Evolutionary conservation across 495 filamentous ascomycete species (phyloP).

Genomic region (Lophiostoma macrostomum): DNA sequence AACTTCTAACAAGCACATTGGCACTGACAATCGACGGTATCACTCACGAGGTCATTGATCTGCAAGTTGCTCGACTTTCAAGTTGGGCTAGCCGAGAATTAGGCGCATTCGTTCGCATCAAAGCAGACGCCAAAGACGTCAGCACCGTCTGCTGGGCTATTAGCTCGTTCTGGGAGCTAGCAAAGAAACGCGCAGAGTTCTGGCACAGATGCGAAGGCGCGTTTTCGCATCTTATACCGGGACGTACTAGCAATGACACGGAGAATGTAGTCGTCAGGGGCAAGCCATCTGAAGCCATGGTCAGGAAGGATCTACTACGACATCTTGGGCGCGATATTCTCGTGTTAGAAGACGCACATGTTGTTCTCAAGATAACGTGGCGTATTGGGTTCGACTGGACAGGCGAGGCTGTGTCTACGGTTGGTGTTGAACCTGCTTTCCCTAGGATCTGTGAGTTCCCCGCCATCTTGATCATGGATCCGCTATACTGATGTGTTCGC

Average conservation of each 20-base stretch:
- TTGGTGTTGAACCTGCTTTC: constrained; percentile 46
- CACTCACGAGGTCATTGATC: constrained; percentile 9
- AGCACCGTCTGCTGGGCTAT: constrained; percentile 32
- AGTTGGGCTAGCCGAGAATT: constrained; percentile 41
- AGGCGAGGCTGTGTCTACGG: constrained; percentile 55
- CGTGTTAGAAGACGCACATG: constrained; percentile 18
- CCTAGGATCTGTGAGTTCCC: constrained; percentile 49
- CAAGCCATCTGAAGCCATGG: constrained; percentile 4
- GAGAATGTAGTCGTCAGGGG: constrained; percentile 26
- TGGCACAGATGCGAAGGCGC: constrained; percentile 32
- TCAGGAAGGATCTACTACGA: constrained; percentile 32
- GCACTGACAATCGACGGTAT: constrained; percentile 28
- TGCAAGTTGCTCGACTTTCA: constrained; percentile 37
- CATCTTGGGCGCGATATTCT: constrained; percentile 28
- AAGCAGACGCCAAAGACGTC: constrained; percentile 32
- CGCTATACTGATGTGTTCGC: not conserved
- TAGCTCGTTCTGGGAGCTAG: constrained; percentile 35
- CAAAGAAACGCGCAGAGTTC: constrained; percentile 31
- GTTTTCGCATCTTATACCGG: constrained; percentile 30
- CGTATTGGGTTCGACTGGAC: constrained; percentile 60
- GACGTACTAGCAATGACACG: constrained; percentile 34
- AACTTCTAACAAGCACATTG: constrained; percentile 29
- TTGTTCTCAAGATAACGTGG: constrained; percentile 44
- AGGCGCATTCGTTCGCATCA: constrained; percentile 26
- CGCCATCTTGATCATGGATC: not conserved